phyloP scores from a whole-genome alignment of 345 rosid genomes.

The Anacardium occidentale region DNA sequence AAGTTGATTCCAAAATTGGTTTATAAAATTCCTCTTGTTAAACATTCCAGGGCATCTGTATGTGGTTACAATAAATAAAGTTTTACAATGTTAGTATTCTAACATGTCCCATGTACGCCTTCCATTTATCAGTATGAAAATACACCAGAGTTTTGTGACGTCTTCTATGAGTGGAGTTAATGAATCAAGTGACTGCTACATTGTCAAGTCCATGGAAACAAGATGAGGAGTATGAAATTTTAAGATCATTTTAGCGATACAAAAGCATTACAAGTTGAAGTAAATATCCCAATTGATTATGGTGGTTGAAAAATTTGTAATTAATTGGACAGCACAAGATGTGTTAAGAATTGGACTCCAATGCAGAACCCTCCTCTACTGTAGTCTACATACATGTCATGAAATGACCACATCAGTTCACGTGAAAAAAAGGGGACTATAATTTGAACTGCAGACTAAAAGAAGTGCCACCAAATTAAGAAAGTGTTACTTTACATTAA shows the following conservation, averaged over 20 bases:
- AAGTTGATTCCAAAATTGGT: neutral
- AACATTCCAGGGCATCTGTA: neutral
- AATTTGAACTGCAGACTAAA: no score
- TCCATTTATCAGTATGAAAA: neutral
- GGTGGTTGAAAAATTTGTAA: neutral
- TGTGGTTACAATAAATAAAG: constrained; percentile 17
- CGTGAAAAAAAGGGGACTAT: neutral
- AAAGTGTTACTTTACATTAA: neutral
- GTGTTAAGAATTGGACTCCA: neutral
- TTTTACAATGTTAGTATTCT: neutral
- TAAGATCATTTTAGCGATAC: neutral
- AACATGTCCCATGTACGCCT: neutral
- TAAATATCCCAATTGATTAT: neutral
- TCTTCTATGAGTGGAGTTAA: neutral
- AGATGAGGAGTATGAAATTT: neutral
- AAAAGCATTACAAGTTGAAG: neutral
- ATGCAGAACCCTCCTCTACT: neutral
- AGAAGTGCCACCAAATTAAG: no score
- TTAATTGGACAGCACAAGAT: neutral
- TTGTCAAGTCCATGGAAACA: neutral
- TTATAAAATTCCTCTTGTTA: neutral
- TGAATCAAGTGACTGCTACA: neutral
- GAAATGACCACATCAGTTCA: no score
- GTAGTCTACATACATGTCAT: neutral
- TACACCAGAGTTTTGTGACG: no score